Evolutionary conservation across 306 rosid species (phyloP).

Genomic region (Vigna angularis): DNA sequence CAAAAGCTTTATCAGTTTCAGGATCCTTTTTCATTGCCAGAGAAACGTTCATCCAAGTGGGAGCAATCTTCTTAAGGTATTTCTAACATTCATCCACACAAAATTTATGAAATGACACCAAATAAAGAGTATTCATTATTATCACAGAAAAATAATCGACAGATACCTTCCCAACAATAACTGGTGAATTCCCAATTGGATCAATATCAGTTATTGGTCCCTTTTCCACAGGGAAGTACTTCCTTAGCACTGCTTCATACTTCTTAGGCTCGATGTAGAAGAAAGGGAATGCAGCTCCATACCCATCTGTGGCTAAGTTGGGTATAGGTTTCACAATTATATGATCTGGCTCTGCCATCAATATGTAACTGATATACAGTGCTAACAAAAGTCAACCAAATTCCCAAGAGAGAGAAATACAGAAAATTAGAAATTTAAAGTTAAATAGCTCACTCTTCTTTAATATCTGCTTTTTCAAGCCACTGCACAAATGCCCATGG

Average conservation of each 20-base stretch:
- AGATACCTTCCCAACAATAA: slow-evolving; percentile 89
- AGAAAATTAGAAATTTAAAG: slow-evolving; percentile 30
- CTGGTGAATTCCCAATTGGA: slow-evolving; percentile 98
- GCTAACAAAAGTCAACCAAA: slow-evolving; percentile 42
- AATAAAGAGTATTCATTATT: slow-evolving; percentile 26
- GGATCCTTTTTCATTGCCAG: slow-evolving; percentile 99
- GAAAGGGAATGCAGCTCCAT: slow-evolving; percentile 98
- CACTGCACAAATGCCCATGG: slow-evolving; percentile 99
- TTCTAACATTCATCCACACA: slow-evolving; percentile 60
- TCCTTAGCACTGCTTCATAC: slow-evolving; percentile 76
- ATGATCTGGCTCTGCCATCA: slow-evolving; percentile 98
- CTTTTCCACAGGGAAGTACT: slow-evolving; percentile 76
- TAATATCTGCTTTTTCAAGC: slow-evolving; percentile 89
- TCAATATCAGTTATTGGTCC: slow-evolving; percentile 88
- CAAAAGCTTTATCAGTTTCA: slow-evolving; percentile 96
- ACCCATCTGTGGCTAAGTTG: slow-evolving; percentile 80
- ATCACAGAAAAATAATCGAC: slow-evolving; percentile 25
- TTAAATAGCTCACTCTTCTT: slow-evolving; percentile 81
- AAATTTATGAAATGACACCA: slow-evolving; percentile 21
- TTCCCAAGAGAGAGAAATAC: background rate
- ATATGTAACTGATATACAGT: slow-evolving; percentile 70
- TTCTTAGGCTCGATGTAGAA: slow-evolving; percentile 93
- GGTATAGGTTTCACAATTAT: slow-evolving; percentile 95
- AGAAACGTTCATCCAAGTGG: slow-evolving; percentile 99
- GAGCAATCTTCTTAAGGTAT: slow-evolving; percentile 96